A percentile compares a stretch with the other conserved stretches of the same genome.
Evolutionary conservation across 768 basidiomycete genomes (phyloP).

Genomic region (Artomyces pyxidatus): DNA sequence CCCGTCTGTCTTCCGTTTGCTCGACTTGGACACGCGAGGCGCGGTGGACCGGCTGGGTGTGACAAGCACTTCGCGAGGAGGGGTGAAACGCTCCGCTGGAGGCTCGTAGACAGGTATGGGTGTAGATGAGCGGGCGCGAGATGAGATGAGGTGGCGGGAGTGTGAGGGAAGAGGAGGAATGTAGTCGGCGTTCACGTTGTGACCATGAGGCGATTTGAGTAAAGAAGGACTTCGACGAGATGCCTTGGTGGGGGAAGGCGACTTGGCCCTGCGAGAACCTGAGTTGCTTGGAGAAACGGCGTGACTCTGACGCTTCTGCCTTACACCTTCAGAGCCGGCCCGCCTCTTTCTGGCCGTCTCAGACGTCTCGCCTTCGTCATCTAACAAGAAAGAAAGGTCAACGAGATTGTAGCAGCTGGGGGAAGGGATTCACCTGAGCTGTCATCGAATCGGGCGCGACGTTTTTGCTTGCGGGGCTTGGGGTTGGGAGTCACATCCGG

Average conservation of each 20-base stretch:
- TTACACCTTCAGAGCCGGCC: too few relatives aligned
- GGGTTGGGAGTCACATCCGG: slow-evolving; percentile 49
- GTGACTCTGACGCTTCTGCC: too few relatives aligned
- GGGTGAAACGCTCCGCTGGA: slow-evolving; percentile 59
- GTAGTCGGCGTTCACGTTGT: slow-evolving; percentile 44
- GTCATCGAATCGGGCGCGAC: background rate
- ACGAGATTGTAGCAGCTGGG: too few relatives aligned
- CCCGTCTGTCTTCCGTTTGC: slow-evolving; percentile 26
- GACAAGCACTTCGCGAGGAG: slow-evolving; percentile 54
- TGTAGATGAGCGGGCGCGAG: slow-evolving; percentile 38
- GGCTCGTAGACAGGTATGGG: slow-evolving; percentile 57
- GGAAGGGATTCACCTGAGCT: slow-evolving; percentile 3
- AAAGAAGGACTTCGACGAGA: slow-evolving; percentile 23
- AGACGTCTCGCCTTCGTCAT: too few relatives aligned
- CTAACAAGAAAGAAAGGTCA: too few relatives aligned
- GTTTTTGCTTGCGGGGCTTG: slow-evolving; percentile 44
- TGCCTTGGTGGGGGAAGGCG: slow-evolving; percentile 16
- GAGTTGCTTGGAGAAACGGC: too few relatives aligned
- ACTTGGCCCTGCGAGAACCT: too few relatives aligned
- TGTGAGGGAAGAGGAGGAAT: slow-evolving; percentile 28
- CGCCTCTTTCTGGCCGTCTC: too few relatives aligned
- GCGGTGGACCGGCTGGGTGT: slow-evolving; percentile 26
- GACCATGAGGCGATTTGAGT: slow-evolving; percentile 34
- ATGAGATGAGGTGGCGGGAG: slow-evolving; percentile 17
- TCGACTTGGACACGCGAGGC: slow-evolving; percentile 28